phyloP scores from a whole-genome alignment of 2,329 filamentous ascomycete genomes.

The Didymellaceae sp. region DNA sequence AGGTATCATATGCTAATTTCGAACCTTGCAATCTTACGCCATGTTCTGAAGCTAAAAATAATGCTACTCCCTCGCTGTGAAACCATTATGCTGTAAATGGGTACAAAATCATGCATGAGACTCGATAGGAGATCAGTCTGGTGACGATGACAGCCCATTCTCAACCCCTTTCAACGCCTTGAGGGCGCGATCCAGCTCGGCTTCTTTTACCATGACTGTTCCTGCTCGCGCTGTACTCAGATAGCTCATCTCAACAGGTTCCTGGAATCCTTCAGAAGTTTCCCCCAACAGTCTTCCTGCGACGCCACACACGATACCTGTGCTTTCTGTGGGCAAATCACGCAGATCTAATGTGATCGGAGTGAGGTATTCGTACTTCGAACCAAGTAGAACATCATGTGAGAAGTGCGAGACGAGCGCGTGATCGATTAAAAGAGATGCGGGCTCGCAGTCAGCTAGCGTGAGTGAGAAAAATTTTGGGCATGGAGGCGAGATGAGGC shows the following conservation, averaged over 20 bases:
- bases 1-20: too few species aligned
- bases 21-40: too few species aligned
- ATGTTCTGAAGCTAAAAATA: too few species aligned
- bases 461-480: constrained; percentile 78
- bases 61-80: too few species aligned
- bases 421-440: constrained; percentile 75
- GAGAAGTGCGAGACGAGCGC: constrained; percentile 64
- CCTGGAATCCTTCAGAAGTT: constrained; percentile 54
- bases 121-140: too few species aligned
- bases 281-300: constrained; percentile 81
- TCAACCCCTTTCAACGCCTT: constrained; percentile 64
- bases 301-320: constrained; percentile 93
- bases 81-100: too few species aligned
- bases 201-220: constrained; percentile 81
- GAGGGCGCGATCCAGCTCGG: constrained; percentile 76
- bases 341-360: constrained; percentile 89
- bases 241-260: constrained; percentile 79
- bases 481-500: constrained; percentile 55
- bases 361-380: constrained; percentile 73
- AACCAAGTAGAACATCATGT: constrained; percentile 74
- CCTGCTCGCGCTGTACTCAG: constrained; percentile 87
- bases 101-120: too few species aligned
- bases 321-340: constrained; percentile 82
- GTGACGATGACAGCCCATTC: constrained; percentile 34
- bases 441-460: constrained; percentile 74